These are phyloP conservation scores for Backusella mclennaniae DNA, from an alignment of 192 early-diverging fungal species.

Conservation along the genomic window DNA sequence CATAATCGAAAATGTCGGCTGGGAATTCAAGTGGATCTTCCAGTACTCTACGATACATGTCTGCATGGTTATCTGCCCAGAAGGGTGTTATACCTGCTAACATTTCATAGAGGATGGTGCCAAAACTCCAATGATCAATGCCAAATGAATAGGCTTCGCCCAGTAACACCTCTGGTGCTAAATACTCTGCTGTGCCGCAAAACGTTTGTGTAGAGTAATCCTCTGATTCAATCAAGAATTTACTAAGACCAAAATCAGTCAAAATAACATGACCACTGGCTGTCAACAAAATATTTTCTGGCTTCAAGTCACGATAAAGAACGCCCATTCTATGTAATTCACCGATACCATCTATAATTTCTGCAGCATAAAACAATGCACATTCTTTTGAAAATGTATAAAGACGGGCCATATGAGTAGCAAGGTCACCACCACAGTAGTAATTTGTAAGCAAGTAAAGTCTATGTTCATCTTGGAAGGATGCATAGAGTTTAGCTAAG, in stretches of 20 bases:
- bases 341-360: constrained; percentile 82
- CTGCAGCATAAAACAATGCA: constrained; percentile 83
- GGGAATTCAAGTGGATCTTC: constrained; percentile 53
- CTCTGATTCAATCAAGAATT: constrained; percentile 44
- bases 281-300: constrained; percentile 72
- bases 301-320: constrained; percentile 84
- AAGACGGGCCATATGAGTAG: constrained; percentile 70
- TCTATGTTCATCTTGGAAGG: constrained; percentile 84
- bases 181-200: constrained; percentile 78
- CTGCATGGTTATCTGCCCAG: constrained; percentile 52
- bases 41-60: constrained; percentile 55
- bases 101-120: constrained; percentile 90
- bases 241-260: constrained; percentile 92
- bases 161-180: constrained; percentile 74
- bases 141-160: constrained; percentile 61
- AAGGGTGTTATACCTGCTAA: constrained; percentile 68
- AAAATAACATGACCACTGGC: constrained; percentile 78
- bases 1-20: constrained; percentile 33
- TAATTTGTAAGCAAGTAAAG: constrained; percentile 90
- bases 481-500: constrained; percentile 85
- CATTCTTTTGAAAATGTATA: constrained; percentile 64
- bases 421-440: constrained; percentile 88
- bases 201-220: constrained; percentile 51
- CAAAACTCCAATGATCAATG: constrained; percentile 91
- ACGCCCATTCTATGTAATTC: constrained; percentile 87